Conservation (phyloP, 352 stramenopile species). For the Thraustochytrium sp. region DNA sequence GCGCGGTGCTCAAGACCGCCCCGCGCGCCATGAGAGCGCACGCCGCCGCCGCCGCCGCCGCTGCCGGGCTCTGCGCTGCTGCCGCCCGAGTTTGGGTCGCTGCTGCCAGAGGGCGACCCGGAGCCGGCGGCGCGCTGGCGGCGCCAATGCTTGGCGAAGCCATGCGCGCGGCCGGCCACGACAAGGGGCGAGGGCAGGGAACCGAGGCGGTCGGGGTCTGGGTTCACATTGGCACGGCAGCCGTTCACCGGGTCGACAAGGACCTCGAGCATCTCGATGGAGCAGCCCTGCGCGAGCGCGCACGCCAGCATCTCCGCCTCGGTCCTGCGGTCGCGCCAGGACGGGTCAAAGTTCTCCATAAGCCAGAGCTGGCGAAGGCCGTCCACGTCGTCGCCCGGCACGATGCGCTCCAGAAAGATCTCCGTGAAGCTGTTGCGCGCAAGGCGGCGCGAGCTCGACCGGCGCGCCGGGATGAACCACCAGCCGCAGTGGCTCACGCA, state of each 20-base stretch:
- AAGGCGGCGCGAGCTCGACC: neutral
- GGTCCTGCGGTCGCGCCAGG: constrained; percentile 30
- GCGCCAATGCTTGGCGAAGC: neutral
- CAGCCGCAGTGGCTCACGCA: constrained; percentile 6
- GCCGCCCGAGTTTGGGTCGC: neutral
- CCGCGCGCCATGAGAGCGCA: too few species aligned
- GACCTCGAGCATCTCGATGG: constrained; percentile 33
- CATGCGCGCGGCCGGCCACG: neutral
- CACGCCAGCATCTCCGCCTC: constrained; percentile 40
- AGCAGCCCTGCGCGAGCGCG: constrained; percentile 13
- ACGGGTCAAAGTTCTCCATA: constrained; percentile 39
- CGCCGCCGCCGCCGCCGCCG: too few species aligned
- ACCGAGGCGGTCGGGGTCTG: constrained; percentile 31
- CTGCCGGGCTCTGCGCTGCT: neutral
- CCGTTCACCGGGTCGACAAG: constrained; percentile 41
- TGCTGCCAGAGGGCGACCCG: neutral
- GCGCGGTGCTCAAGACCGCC: neutral
- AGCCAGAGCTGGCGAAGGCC: constrained; percentile 30
- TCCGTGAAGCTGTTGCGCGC: constrained; percentile 34
- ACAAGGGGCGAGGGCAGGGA: constrained; percentile 12
- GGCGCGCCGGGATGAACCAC: constrained; percentile 40
- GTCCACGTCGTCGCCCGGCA: constrained; percentile 25
- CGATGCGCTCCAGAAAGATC: constrained; percentile 39
- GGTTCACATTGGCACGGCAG: constrained; percentile 41
- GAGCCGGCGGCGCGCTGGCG: neutral